phyloP scores from a whole-genome alignment of 1,139 yeast species.

The Blastobotrys elegans region DNA sequence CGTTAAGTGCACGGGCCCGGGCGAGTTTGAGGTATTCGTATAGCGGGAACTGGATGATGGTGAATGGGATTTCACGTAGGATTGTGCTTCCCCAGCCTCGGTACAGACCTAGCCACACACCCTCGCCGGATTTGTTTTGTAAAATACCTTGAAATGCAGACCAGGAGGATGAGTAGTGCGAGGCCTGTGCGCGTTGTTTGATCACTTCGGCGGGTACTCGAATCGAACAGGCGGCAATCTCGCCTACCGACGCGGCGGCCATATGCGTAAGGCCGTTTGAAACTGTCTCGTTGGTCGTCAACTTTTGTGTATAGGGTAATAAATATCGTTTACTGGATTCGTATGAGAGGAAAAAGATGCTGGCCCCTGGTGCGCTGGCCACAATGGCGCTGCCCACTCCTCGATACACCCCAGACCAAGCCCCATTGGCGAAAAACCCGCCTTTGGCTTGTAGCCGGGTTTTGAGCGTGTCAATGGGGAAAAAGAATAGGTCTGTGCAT shows the following conservation, averaged over 20 bases:
- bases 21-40: slow-evolving; percentile 76
- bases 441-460: slow-evolving; percentile 94
- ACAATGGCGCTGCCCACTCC: slow-evolving; percentile 92
- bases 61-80: slow-evolving; percentile 92
- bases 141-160: slow-evolving; percentile 61
- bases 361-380: slow-evolving; percentile 92
- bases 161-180: slow-evolving; percentile 54
- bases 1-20: slow-evolving; percentile 39
- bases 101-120: slow-evolving; percentile 69
- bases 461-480: slow-evolving; percentile 93
- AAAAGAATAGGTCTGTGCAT: slow-evolving; percentile 86
- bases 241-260: slow-evolving; percentile 86
- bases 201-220: slow-evolving; percentile 97
- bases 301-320: slow-evolving; percentile 38
- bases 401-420: slow-evolving; percentile 81
- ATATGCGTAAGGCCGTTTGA: slow-evolving; percentile 58
- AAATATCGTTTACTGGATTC: slow-evolving; percentile 64
- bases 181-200: slow-evolving; percentile 89
- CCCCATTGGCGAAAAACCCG: slow-evolving; percentile 89
- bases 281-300: slow-evolving; percentile 29
- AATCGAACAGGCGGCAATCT: slow-evolving; percentile 85
- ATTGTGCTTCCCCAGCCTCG: slow-evolving; percentile 93
- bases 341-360: slow-evolving; percentile 84
- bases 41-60: slow-evolving; percentile 89
- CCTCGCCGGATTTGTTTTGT: slow-evolving; percentile 65